Conservation (phyloP, 225 moss, liverwort and hornwort species). For the Takakia lepidozioides region DNA sequence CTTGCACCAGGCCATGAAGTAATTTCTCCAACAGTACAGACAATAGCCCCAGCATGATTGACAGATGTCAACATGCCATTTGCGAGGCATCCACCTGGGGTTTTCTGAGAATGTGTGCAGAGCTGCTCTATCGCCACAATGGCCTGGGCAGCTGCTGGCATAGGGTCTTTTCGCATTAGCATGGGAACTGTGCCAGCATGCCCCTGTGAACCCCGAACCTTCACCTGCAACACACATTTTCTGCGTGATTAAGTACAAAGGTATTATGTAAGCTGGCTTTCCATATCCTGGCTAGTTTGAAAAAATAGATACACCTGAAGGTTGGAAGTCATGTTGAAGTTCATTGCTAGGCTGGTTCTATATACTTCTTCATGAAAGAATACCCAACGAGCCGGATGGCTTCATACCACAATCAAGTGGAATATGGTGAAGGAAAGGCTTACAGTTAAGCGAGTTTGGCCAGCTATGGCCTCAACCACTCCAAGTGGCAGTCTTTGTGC, state of each 20-base stretch:
- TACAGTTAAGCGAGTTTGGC: slow-evolving; percentile 84
- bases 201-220: slow-evolving; percentile 69
- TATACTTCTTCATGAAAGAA: too few species aligned
- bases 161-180: slow-evolving; percentile 89
- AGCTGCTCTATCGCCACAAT: slow-evolving; percentile 79
- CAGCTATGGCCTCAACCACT: slow-evolving; percentile 92
- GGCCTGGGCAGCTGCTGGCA: slow-evolving; percentile 84
- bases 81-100: slow-evolving; percentile 32
- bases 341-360: too few species aligned
- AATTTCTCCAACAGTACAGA: slow-evolving; percentile 95
- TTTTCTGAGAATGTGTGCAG: slow-evolving; percentile 65
- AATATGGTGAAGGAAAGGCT: too few species aligned
- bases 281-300: too few species aligned
- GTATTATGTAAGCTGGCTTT: too few species aligned
- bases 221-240: slow-evolving; percentile 51
- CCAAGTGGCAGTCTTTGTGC: slow-evolving; percentile 67
- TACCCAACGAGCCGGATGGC: too few species aligned
- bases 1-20: slow-evolving; percentile 88
- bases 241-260: too few species aligned
- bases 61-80: slow-evolving; percentile 25
- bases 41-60: slow-evolving; percentile 38
- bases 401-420: too few species aligned
- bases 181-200: slow-evolving; percentile 99
- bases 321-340: neutral
- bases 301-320: neutral